phyloP scores from a whole-genome alignment of 768 basidiomycete genomes.

The Termitomyces eurrhizus region DNA sequence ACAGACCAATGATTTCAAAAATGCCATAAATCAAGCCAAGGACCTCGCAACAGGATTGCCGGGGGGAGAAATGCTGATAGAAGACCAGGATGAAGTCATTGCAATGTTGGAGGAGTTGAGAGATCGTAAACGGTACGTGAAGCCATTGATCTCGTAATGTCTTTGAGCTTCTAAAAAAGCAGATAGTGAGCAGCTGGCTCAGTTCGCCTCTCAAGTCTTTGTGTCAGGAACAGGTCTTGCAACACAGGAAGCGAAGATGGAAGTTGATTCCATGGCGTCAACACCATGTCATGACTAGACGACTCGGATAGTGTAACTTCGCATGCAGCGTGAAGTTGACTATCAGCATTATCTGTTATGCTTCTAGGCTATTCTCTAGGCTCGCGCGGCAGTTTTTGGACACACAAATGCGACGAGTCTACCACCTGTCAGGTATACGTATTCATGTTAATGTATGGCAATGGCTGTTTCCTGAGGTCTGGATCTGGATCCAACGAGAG shows the following conservation, averaged over 20 bases:
- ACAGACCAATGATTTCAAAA: constrained; percentile 73
- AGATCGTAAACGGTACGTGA: constrained; percentile 56
- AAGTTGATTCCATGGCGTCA: constrained; percentile 73
- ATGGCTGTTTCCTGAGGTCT: background rate
- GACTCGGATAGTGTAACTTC: too few species aligned
- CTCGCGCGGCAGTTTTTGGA: too few species aligned
- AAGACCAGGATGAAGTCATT: constrained; percentile 71
- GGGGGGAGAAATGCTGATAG: constrained; percentile 66
- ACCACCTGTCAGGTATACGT: background rate
- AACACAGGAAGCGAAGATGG: constrained; percentile 43
- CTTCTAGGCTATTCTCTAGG: background rate
- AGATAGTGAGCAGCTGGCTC: constrained; percentile 48
- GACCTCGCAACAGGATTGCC: constrained; percentile 55
- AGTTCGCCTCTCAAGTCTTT: constrained; percentile 45
- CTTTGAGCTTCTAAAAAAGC: background rate
- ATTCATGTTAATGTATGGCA: background rate
- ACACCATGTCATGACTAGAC: constrained; percentile 47
- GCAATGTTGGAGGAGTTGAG: constrained; percentile 60
- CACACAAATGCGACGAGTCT: too few species aligned
- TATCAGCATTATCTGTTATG: background rate
- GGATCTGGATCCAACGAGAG: background rate
- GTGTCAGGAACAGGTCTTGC: constrained; percentile 25
- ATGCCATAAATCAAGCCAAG: constrained; percentile 52
- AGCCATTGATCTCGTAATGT: background rate
- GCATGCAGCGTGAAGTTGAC: background rate